These are phyloP conservation scores for Alternaria brassicae DNA, from an alignment of 2,329 filamentous ascomycete species.

Conservation along the genomic window DNA sequence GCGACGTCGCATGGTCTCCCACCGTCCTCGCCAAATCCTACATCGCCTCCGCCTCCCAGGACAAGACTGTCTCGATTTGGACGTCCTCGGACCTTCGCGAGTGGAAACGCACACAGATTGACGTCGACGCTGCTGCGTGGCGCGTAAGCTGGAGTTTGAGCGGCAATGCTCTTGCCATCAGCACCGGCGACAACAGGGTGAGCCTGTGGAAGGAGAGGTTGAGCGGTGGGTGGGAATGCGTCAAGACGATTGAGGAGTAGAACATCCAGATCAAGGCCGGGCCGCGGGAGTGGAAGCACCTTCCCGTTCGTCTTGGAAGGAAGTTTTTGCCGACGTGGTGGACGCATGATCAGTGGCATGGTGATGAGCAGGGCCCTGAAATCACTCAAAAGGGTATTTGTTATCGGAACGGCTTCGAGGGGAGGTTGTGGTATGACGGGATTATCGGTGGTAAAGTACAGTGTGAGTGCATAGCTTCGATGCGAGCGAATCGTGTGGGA, in stretches of 20 bases:
- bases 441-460: not conserved
- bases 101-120: conserved; percentile 85
- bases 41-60: conserved; percentile 93
- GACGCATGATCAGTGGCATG: not conserved
- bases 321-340: not conserved
- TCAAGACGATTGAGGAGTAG: conserved; percentile 93
- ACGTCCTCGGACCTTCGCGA: conserved; percentile 65
- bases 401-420: not conserved
- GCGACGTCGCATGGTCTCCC: conserved; percentile 96
- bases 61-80: conserved; percentile 98
- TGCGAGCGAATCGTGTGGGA: not conserved
- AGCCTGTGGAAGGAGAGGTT: conserved; percentile 98
- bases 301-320: not conserved
- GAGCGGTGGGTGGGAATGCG: conserved; percentile 94
- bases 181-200: conserved; percentile 94
- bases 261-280: not conserved
- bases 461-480: not conserved
- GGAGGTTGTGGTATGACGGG: not conserved
- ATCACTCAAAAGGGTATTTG: not conserved
- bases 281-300: not conserved
- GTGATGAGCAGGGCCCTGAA: not conserved
- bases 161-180: conserved; percentile 94
- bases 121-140: conserved; percentile 91
- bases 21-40: conserved; percentile 95
- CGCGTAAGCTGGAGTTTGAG: conserved; percentile 97